Conservation (phyloP, 2,329 filamentous ascomycete species). For the Colletotrichum tamarilloi region DNA sequence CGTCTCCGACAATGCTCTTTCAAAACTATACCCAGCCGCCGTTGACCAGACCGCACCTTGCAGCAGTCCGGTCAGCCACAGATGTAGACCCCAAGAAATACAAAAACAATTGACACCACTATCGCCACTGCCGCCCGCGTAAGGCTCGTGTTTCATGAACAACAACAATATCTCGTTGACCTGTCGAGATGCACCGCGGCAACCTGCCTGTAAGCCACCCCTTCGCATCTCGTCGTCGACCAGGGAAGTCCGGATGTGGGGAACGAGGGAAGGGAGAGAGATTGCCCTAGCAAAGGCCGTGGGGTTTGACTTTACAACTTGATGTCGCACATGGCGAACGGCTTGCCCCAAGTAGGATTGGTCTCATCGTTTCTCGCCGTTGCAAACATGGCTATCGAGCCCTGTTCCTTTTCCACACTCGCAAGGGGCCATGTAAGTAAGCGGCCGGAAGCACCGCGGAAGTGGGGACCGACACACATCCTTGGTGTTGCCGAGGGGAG, state of each 20-base stretch:
- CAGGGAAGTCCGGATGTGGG: constrained; percentile 19
- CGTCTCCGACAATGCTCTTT: constrained; percentile 8
- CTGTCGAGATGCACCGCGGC: constrained; percentile 23
- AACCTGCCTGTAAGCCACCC: constrained; percentile 18
- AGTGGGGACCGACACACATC: constrained; percentile 18
- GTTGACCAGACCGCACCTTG: constrained; percentile 7
- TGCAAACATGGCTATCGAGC: constrained; percentile 25
- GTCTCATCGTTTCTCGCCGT: constrained; percentile 25
- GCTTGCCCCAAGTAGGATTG: constrained; percentile 13
- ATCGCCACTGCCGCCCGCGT: constrained; percentile 31
- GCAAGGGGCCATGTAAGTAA: constrained; percentile 20
- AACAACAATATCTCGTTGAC: constrained; percentile 13
- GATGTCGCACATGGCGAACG: constrained; percentile 12
- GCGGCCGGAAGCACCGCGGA: constrained; percentile 29
- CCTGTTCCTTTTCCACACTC: constrained; percentile 16
- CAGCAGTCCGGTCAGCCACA: constrained; percentile 22
- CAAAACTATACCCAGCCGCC: constrained; percentile 25
- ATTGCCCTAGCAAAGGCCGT: background rate
- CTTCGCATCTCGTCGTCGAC: constrained; percentile 5
- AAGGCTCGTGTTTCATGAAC: constrained; percentile 35
- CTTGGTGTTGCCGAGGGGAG: constrained; percentile 11
- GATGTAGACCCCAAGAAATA: constrained; percentile 21
- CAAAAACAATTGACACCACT: constrained; percentile 19
- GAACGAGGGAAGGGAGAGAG: background rate
- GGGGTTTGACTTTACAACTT: constrained; percentile 1